Base-by-base conservation (phyloP, 192 early-diverging fungal genomes). In the Coemansia biformis region DNA sequence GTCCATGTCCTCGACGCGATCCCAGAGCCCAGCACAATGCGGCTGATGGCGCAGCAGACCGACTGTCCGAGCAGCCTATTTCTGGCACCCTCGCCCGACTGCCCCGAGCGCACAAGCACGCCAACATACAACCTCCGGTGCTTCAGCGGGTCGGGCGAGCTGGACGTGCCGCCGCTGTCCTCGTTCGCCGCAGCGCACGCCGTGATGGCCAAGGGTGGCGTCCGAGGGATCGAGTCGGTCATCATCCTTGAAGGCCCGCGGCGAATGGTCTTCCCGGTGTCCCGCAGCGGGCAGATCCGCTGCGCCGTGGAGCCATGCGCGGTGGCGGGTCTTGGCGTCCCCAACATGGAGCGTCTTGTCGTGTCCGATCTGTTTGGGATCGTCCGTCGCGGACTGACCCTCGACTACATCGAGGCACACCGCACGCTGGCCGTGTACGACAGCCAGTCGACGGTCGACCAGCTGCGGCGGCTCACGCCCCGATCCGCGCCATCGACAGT, bases 391-490 rank as follows among this genome's bases (percentile, higher is more conserved):
- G 57, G 47, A 0, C 10, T 48, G 9, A 16, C 15, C 3, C 29
- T 64, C 30, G 54, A 64, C 8, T 57, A 64, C 34, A 29, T 48
- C 8, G 40, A 32, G 6, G 8, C 28, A 0, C 24, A 32, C 11
- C 28, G 37, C 4, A 51, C 57, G 10, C 31, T 66, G 10, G 43
- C 59, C 1, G 28, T 66, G 7, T 66, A 66, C 23, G 51, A 55
- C 19, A 22, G 12, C 17, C 29, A 59, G 1, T 31, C 40, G n/a
- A 23, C 36, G 0, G n/a, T 24, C 8, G 16, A 22, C 0, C 45
- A 42, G n/a, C 30, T 57, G 26, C 26, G 23, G 5, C 8, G 11
- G 5, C 47, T 59, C 18, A 11, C 19, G 4, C 57, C 57, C 0
- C 22, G 23, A 8, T n/a, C 24, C 16, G 46, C 57, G 2, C 15